phyloP scores from a whole-genome alignment of 805 yeast species.

The Teunomyces panamensis region DNA sequence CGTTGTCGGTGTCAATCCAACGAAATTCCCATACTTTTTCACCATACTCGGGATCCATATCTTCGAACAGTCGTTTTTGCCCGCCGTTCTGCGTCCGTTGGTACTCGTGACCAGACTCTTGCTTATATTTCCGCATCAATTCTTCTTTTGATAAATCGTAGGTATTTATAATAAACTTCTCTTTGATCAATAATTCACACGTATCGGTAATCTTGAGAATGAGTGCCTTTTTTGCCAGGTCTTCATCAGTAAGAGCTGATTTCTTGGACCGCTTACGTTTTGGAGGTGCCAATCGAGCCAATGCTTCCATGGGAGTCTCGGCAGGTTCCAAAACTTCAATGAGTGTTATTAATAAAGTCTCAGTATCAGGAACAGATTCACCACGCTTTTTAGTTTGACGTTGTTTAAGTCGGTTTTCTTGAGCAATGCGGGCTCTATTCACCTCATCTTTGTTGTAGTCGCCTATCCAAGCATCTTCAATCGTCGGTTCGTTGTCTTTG shows the following conservation, averaged over 20 bases:
- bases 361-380: not conserved
- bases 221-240: not conserved
- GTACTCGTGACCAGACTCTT: slow-evolving; percentile 41
- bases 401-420: slow-evolving; percentile 12
- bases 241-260: not conserved
- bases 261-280: slow-evolving; percentile 16
- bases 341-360: slow-evolving; percentile 22
- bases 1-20: slow-evolving; percentile 41
- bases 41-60: slow-evolving; percentile 21
- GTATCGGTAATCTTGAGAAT: slow-evolving; percentile 45
- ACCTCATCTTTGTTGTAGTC: slow-evolving; percentile 36
- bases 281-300: slow-evolving; percentile 37
- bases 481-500: slow-evolving; percentile 26
- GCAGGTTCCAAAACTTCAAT: slow-evolving; percentile 51
- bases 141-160: slow-evolving; percentile 60
- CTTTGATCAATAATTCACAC: slow-evolving; percentile 43
- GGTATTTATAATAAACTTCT: slow-evolving; percentile 38
- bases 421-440: slow-evolving; percentile 42
- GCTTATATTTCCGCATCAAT: slow-evolving; percentile 42
- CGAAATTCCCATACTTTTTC: slow-evolving; percentile 47
- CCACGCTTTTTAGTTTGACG: not conserved
- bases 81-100: slow-evolving; percentile 11
- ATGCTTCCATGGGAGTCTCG: slow-evolving; percentile 58
- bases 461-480: slow-evolving; percentile 35
- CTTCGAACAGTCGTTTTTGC: slow-evolving; percentile 19